phyloP scores from a whole-genome alignment of 176 grass and related monocot species.

The Aegilops tauschii region DNA sequence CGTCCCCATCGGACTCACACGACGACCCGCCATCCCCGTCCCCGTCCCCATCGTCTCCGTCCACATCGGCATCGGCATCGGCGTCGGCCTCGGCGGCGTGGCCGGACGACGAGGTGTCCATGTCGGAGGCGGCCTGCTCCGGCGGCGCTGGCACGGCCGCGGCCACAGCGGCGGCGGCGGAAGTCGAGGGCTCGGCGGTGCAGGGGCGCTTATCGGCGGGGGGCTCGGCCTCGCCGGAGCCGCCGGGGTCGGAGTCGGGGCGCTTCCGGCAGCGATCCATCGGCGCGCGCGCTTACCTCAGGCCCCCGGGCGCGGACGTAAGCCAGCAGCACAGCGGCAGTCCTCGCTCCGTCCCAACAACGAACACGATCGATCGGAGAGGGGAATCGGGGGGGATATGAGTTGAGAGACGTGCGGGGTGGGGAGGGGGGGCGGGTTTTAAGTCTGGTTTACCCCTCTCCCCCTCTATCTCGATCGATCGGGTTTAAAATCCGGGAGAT shows the following conservation, averaged over 20 bases:
- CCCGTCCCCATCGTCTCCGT: conserved; percentile 21
- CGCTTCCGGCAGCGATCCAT: conserved; percentile 98
- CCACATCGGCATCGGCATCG: conserved; percentile 6
- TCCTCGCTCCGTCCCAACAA: neutral
- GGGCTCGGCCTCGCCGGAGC: conserved; percentile 38
- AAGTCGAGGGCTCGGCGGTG: conserved; percentile 50
- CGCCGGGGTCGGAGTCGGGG: conserved; percentile 54
- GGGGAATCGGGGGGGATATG: conserved; percentile 28
- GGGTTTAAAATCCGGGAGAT: conserved; percentile 13
- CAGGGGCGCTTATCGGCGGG: conserved; percentile 92
- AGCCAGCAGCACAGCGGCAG: neutral
- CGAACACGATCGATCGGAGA: conserved; percentile 21
- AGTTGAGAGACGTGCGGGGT: conserved; percentile 5
- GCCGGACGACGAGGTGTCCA: conserved; percentile 62
- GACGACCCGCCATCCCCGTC: conserved; percentile 42
- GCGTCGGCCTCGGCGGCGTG: conserved; percentile 33
- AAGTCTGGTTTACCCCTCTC: neutral
- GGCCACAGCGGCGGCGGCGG: neutral
- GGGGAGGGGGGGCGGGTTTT: neutral
- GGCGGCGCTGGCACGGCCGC: neutral
- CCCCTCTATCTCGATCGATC: neutral
- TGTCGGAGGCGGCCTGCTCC: conserved; percentile 43
- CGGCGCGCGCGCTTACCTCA: neutral
- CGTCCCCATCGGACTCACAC: conserved; percentile 58
- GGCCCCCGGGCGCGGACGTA: conserved; percentile 23